Evolutionary conservation across 768 basidiomycete genomes (phyloP), one percentile per base, ranked within the genome.

Genomic region (Russula ochroleuca): DNA sequence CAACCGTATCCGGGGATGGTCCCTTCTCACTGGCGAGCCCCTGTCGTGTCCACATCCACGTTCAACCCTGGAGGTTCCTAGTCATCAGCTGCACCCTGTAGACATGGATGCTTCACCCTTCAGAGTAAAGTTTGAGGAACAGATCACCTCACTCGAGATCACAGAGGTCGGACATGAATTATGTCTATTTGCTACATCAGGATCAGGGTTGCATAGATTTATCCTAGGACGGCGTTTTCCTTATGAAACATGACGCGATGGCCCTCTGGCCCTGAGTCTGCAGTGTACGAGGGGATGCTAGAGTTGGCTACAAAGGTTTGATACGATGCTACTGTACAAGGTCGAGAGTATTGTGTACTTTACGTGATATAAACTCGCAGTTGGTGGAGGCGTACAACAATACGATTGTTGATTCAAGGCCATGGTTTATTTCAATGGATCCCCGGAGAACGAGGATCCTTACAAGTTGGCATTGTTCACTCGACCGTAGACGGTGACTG

Each of bases 1-100:
- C 72, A 66, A 74, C 48, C 78, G 78, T 37, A 79, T 91, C 62
- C 83, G 87, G 25, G 81, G 80, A 3, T 92, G 90, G 90, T 87
- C 87, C 13, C 71, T 91, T 10, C 77, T 73, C 17, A 81, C 79
- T 9, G 88, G 87, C 5, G 73, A 73, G 17, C 75, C 75, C 5
- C 63, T 85, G 21, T 25, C 64, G 62, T 14, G 65, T 7, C 43
- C 61, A 62, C 14, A 65, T 14, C 69, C 75, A 43, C 40, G 71
- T 61, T 51, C 70, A 23, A 47, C 45, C 54, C 21, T 62, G 8
- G 56, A 59, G 13, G 9, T 63, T n/a, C 35, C 57, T 8, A 35
- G 37, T 45, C 21, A 55, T 28, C 43, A 28, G 2, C 9, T 2
- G 9, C 23, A 28, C 3, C 45, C 52, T 13, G 38, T 25, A 11